A percentile compares a stretch with the other conserved stretches of the same genome.
Evolutionary conservation across 2,329 filamentous ascomycete genomes (phyloP).

Genomic region (Monilinia fructicola): DNA sequence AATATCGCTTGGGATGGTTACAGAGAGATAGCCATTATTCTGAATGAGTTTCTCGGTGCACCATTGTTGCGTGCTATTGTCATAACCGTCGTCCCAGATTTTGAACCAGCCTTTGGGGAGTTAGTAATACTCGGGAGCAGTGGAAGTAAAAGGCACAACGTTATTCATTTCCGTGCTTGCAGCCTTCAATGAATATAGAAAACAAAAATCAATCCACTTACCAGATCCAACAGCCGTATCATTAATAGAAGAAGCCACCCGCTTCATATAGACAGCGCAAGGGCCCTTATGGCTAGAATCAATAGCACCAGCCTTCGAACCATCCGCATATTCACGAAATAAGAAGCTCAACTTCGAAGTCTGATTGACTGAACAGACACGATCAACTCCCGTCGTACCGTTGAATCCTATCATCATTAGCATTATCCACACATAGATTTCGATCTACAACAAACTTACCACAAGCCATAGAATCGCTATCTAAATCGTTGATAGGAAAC

Average conservation of each 20-base stretch:
- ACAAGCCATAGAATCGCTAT: slow-evolving; percentile 66
- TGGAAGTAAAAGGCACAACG: background rate
- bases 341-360: slow-evolving; percentile 50
- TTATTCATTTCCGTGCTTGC: background rate
- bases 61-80: slow-evolving; percentile 57
- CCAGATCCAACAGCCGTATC: slow-evolving; percentile 59
- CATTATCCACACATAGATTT: slow-evolving; percentile 3
- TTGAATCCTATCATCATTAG: slow-evolving; percentile 43
- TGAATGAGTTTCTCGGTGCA: slow-evolving; percentile 68
- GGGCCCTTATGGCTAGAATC: slow-evolving; percentile 65
- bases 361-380: slow-evolving; percentile 45
- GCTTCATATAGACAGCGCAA: slow-evolving; percentile 73
- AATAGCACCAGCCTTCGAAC: slow-evolving; percentile 53
- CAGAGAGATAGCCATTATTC: slow-evolving; percentile 62
- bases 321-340: slow-evolving; percentile 62
- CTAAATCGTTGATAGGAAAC: slow-evolving; percentile 56
- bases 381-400: slow-evolving; percentile 50
- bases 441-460: slow-evolving; percentile 49
- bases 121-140: background rate
- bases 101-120: slow-evolving; percentile 62
- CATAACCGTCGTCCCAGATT: slow-evolving; percentile 69
- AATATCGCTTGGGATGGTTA: slow-evolving; percentile 61
- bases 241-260: slow-evolving; percentile 55
- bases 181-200: background rate
- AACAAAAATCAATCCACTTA: background rate